Evolutionary conservation across 768 basidiomycete genomes (phyloP).

Genomic region (Sporobolomyces pararoseus): DNA sequence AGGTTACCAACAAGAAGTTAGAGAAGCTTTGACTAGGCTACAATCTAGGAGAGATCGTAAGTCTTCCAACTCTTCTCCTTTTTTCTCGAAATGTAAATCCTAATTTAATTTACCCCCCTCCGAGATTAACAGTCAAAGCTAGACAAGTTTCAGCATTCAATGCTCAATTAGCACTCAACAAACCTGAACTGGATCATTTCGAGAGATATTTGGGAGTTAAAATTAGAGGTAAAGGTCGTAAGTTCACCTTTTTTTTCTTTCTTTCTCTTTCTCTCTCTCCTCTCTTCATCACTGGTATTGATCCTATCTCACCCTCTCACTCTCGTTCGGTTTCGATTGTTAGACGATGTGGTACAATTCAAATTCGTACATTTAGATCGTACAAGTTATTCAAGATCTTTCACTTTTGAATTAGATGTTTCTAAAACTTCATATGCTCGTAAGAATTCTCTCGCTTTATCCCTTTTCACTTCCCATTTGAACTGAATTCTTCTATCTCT

Average conservation of each 20-base stretch:
- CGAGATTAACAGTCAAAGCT: conserved; percentile 20
- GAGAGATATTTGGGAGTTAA: conserved; percentile 34
- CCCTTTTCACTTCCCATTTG: not conserved
- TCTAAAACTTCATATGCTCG: not conserved
- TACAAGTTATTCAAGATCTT: conserved; percentile 20
- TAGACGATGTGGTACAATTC: conserved; percentile 38
- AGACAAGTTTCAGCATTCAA: conserved; percentile 26
- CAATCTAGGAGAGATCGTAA: conserved; percentile 17
- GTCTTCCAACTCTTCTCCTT: not conserved
- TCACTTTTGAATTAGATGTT: conserved; percentile 40
- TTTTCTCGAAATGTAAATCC: no score
- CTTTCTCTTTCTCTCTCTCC: not conserved
- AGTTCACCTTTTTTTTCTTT: not conserved
- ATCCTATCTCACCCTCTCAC: no score
- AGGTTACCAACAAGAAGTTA: conserved; percentile 23
- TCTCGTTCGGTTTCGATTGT: not conserved
- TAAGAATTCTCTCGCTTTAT: no score
- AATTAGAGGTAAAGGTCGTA: conserved; percentile 31
- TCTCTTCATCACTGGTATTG: no score
- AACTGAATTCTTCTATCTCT: not conserved
- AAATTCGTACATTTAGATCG: conserved; percentile 37
- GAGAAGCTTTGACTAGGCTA: conserved; percentile 21
- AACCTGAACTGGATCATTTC: conserved; percentile 35
- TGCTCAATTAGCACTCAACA: conserved; percentile 17
- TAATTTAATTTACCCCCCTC: not conserved